Conservation (phyloP, 345 rosid genomes). For the Salix udensis region DNA sequence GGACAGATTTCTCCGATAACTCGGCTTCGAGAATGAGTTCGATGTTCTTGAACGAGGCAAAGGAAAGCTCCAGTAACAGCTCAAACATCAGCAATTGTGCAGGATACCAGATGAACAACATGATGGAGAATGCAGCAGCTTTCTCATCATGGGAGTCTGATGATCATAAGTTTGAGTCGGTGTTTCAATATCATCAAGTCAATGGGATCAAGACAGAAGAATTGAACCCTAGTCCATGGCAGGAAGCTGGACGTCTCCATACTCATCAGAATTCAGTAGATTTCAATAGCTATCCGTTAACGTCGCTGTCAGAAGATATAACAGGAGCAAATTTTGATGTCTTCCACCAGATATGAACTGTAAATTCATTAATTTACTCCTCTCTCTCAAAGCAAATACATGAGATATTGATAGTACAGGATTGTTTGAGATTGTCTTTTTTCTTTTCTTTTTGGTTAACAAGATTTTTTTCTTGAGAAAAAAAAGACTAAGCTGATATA, state of each 20-base stretch:
- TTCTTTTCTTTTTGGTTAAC: neutral
- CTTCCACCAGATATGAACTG: conserved; percentile 47
- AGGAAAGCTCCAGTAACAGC: conserved; percentile 49
- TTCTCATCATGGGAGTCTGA: conserved; percentile 33
- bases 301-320: conserved; percentile 55
- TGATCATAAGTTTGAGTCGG: conserved; percentile 23
- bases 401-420: conserved; percentile 35
- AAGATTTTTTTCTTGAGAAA: neutral
- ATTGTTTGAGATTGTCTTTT: conserved; percentile 19
- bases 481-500: conserved; percentile 8
- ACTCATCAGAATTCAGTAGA: conserved; percentile 31
- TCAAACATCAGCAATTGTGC: conserved; percentile 46
- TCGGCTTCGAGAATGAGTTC: conserved; percentile 40
- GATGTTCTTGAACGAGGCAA: conserved; percentile 34
- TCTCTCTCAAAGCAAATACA: conserved; percentile 8
- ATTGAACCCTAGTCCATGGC: conserved; percentile 34
- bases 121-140: conserved; percentile 29
- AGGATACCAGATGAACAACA: conserved; percentile 34
- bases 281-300: conserved; percentile 48
- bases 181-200: conserved; percentile 42
- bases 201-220: conserved; percentile 38
- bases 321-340: conserved; percentile 42
- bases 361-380: conserved; percentile 25
- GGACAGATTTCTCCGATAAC: conserved; percentile 37
- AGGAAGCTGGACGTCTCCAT: conserved; percentile 26